A percentile compares a stretch with the other conserved stretches of the same genome.
These are phyloP conservation scores for Rhizopus sp. DNA, from an alignment of 371 early-diverging fungal genomes.

Conservation along the genomic window DNA sequence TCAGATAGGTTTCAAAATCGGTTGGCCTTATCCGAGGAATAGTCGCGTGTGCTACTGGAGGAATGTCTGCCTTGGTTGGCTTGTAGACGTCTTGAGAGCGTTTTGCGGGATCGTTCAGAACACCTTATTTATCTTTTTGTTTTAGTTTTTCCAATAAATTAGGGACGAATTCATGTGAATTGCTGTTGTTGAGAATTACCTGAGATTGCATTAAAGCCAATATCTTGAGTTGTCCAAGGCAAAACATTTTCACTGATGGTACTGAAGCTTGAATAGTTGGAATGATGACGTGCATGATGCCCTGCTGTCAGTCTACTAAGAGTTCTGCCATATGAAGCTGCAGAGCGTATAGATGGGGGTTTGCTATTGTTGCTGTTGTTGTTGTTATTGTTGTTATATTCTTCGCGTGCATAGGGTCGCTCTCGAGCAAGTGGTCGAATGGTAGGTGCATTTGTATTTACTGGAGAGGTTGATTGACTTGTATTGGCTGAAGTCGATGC, in stretches of 20 bases:
- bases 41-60: slow-evolving; percentile 66
- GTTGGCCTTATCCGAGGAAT: slow-evolving; percentile 61
- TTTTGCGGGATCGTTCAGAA: slow-evolving; percentile 62
- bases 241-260: slow-evolving; percentile 65
- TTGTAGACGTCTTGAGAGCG: slow-evolving; percentile 42
- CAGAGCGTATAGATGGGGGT: slow-evolving; percentile 47
- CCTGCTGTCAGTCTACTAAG: slow-evolving; percentile 28
- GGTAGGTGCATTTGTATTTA: neutral
- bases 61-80: slow-evolving; percentile 64
- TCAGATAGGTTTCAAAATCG: slow-evolving; percentile 72
- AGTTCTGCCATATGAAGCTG: slow-evolving; percentile 40
- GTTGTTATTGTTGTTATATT: slow-evolving; percentile 15
- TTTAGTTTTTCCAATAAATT: slow-evolving; percentile 2
- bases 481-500: neutral
- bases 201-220: slow-evolving; percentile 64
- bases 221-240: slow-evolving; percentile 67
- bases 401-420: slow-evolving; percentile 43
- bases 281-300: slow-evolving; percentile 51
- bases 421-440: slow-evolving; percentile 34
- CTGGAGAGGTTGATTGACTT: neutral
- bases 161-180: neutral
- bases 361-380: slow-evolving; percentile 25
- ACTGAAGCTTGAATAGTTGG: slow-evolving; percentile 58
- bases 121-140: slow-evolving; percentile 35
- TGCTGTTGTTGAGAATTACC: slow-evolving; percentile 23